Base-by-base conservation (phyloP, 2,329 filamentous ascomycete species). In the Cytospora chrysosperma region DNA sequence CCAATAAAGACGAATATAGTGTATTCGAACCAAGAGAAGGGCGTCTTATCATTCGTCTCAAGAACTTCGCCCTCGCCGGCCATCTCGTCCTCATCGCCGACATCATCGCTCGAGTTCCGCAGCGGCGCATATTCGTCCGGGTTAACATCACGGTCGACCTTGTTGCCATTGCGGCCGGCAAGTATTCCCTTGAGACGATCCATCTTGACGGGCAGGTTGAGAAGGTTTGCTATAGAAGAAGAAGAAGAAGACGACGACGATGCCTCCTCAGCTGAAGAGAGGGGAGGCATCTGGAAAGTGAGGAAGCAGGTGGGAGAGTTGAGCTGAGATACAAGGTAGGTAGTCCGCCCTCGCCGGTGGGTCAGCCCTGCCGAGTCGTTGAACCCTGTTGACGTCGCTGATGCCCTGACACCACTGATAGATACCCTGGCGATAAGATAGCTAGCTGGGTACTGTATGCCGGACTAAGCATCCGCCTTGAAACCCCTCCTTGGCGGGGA, bases 11-110 rank as follows among this genome's bases (percentile, higher is more conserved):
- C 81, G 76, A 98, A 98, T 72, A 97, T 88, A 70, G 78, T 79
- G 77, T 98, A 99, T 74, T 96, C 91, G 40, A 91, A 72, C 87
- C 90, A 93, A 67, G 92, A 96, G 78, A 97, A 97, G 21, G 81
- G 81, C 37, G 77, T 71, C n/a, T n/a, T n/a, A 40, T 79, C 77
- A 19, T 78, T 71, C 17, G 49, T 32, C 47, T 77, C 71, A 40
- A 60, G 26, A 27, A 34, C 40, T 24, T 69, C 72, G 21, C 76
- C 75, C 24, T 72, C 65, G 47, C 72, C 69, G 6, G 65, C 62
- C 4, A 72, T 70, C 50, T 55, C 27, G 0, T 49, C 57, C 2
- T 4, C 21, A 24, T 66, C 64, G 8, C 32, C 28, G 12, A n/a
- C 55, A 62, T 69, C 68, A 43, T 72, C 66, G 40, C 71, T 70